Evolutionary conservation across 116 monocot species (phyloP).

Genomic region (Iris pallida): DNA sequence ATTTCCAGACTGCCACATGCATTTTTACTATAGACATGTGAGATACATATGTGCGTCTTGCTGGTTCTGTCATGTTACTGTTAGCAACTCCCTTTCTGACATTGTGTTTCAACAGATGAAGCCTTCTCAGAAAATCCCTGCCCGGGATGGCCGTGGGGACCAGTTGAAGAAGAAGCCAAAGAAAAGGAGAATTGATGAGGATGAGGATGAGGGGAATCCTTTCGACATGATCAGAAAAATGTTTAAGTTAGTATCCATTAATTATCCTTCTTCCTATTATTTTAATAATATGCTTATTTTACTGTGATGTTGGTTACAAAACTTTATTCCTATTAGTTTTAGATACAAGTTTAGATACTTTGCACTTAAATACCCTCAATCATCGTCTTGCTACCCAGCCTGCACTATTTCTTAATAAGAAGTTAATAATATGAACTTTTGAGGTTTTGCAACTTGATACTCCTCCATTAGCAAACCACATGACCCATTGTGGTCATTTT

Average conservation of each 20-base stretch:
- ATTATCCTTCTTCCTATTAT: not conserved
- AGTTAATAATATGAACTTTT: not conserved
- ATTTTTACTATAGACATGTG: too few species aligned
- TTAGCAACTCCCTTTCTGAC: not conserved
- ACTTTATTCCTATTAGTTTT: not conserved
- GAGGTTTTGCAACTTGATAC: too few species aligned
- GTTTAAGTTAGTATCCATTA: constrained; percentile 42
- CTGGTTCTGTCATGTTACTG: too few species aligned
- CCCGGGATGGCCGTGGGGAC: constrained; percentile 16
- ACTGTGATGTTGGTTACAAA: not conserved
- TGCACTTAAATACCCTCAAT: too few species aligned
- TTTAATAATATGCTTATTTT: not conserved
- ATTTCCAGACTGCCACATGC: too few species aligned
- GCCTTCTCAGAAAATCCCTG: constrained; percentile 25
- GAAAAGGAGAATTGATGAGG: constrained; percentile 24
- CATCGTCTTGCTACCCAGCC: not conserved
- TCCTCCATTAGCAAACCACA: too few species aligned
- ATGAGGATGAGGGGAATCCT: constrained; percentile 34
- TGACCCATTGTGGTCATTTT: too few species aligned
- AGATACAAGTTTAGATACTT: not conserved
- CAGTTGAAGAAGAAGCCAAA: constrained; percentile 30
- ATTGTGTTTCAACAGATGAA: constrained; percentile 8
- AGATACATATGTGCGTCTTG: too few species aligned
- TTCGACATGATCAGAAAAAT: constrained; percentile 54
- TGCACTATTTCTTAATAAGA: not conserved